Conservation (phyloP, 2,329 filamentous ascomycete genomes). For the Colletotrichum theobromicola region DNA sequence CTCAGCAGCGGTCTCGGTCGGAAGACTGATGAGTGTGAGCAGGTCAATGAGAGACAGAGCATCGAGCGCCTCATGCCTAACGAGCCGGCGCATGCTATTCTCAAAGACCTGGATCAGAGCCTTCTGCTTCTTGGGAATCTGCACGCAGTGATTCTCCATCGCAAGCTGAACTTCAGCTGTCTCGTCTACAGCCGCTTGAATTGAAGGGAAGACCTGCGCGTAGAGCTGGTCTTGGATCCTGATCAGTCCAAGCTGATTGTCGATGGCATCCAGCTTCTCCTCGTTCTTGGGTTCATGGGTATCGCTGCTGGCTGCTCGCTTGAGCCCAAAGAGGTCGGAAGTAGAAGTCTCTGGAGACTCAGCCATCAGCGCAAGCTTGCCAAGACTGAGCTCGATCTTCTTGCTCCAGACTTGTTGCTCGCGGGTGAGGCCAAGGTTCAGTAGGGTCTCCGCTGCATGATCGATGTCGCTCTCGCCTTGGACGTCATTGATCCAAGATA, state of each 20-base stretch:
- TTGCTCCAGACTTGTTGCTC: slow-evolving; percentile 90
- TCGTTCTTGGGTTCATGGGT: slow-evolving; percentile 42
- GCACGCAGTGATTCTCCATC: slow-evolving; percentile 68
- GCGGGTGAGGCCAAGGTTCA: slow-evolving; percentile 70
- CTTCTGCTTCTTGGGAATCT: slow-evolving; percentile 62
- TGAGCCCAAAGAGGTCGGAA: slow-evolving; percentile 25
- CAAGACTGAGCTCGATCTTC: slow-evolving; percentile 88
- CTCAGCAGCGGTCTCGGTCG: slow-evolving; percentile 53
- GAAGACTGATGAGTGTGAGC: slow-evolving; percentile 73
- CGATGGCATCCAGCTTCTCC: slow-evolving; percentile 55
- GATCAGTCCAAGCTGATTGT: slow-evolving; percentile 71
- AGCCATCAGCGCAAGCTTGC: slow-evolving; percentile 80
- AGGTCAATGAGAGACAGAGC: slow-evolving; percentile 72
- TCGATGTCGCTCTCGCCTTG: slow-evolving; percentile 76
- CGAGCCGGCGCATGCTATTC: slow-evolving; percentile 70
- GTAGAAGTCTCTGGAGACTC: slow-evolving; percentile 45
- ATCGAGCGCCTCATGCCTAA: slow-evolving; percentile 76
- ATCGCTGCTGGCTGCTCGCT: slow-evolving; percentile 44
- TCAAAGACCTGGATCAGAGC: slow-evolving; percentile 76
- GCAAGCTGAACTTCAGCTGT: slow-evolving; percentile 79
- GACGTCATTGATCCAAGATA: slow-evolving; percentile 96
- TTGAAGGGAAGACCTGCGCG: slow-evolving; percentile 69
- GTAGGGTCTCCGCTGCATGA: slow-evolving; percentile 73
- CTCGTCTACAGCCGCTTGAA: slow-evolving; percentile 78
- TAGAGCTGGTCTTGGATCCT: slow-evolving; percentile 82